Evolutionary conservation across 2,329 filamentous ascomycete species (phyloP).

Genomic region (Alternaria gansuensis): DNA sequence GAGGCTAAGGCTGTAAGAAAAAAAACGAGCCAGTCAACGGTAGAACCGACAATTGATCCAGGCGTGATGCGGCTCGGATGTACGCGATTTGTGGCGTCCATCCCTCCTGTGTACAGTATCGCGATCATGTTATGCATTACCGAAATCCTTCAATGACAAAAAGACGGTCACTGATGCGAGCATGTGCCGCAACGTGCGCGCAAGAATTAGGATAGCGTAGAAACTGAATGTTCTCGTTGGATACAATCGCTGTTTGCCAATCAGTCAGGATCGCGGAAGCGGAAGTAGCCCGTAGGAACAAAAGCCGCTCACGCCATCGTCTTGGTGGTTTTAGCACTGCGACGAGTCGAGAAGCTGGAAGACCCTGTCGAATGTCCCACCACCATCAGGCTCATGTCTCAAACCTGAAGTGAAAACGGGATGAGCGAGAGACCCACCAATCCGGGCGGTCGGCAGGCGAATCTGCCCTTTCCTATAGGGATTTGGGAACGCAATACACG

Average conservation of each 20-base stretch:
- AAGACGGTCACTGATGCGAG: not conserved
- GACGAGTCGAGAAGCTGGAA: constrained; percentile 3
- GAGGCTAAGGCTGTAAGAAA: constrained; percentile 1
- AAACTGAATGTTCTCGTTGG: constrained; percentile 7
- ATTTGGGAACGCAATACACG: not conserved
- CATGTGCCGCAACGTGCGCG: constrained; percentile 2
- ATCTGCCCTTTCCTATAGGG: not conserved
- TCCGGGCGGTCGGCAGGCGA: not conserved
- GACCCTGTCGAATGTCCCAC: constrained; percentile 4
- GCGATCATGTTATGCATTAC: not conserved
- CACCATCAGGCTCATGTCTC: constrained; percentile 5
- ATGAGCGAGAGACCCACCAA: constrained; percentile 7
- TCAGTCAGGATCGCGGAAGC: constrained; percentile 17
- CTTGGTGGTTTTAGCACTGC: constrained; percentile 8
- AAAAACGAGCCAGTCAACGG: constrained; percentile 5
- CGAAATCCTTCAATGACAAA: not conserved
- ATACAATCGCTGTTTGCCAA: constrained; percentile 7
- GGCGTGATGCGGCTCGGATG: not conserved
- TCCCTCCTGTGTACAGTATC: not conserved
- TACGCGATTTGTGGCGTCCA: not conserved
- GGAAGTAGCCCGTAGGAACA: constrained; percentile 9
- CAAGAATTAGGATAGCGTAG: constrained; percentile 9
- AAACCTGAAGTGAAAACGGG: constrained; percentile 7
- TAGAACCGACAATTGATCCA: not conserved
- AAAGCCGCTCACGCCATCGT: constrained; percentile 8